Base-by-base conservation (phyloP, 2,329 filamentous ascomycete genomes). In the Arthroderma sp. region DNA sequence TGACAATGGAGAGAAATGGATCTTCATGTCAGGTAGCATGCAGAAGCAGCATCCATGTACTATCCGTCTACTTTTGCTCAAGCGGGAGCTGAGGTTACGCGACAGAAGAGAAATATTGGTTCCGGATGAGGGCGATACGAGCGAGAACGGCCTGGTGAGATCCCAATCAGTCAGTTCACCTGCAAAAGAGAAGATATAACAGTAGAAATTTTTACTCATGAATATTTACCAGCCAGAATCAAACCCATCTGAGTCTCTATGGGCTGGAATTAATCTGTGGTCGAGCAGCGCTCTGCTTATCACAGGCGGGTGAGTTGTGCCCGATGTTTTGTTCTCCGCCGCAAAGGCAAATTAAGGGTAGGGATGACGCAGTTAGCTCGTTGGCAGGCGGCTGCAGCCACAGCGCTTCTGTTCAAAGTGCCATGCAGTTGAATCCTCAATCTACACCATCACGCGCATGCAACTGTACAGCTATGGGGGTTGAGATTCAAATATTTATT, bases 11-110 rank as follows among this genome's bases (percentile, higher is more conserved):
- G 37, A 46, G 46, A 43, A 48, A 42, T 40, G 43, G 49, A 47
- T 43, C 49, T 48, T 50, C 53, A 55, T 54, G 49, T 52, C 52
- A 55, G 42, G 47, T 45, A 45, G 41, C n/a, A 38, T 7, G 43
- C 30, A n/a, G 33, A 40, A 31, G 6, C 38, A 27, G n/a, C 27
- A 10, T 8, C n/a, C 37, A 33, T 11, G 37, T 34, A 11, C 31
- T 30, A 32, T 45, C 5, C 10, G 10, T 22, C 15, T 22, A 22
- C 15, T 22, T 22, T 22, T 22, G 15, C 15, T 22, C 15, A 22
- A 22, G 15, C 15, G 15, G 15, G 15, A 22, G 15, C 29, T 15
- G 15, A 10, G 38, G 38, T 41, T 41, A 41, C 36, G 37, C 31
- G 43, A 15, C 10, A 33, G 30, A 30, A 33, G 15, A 22, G 15